Evolutionary conservation across 2,329 filamentous ascomycete genomes (phyloP).

Genomic region (Chaetomiaceae sp.): DNA sequence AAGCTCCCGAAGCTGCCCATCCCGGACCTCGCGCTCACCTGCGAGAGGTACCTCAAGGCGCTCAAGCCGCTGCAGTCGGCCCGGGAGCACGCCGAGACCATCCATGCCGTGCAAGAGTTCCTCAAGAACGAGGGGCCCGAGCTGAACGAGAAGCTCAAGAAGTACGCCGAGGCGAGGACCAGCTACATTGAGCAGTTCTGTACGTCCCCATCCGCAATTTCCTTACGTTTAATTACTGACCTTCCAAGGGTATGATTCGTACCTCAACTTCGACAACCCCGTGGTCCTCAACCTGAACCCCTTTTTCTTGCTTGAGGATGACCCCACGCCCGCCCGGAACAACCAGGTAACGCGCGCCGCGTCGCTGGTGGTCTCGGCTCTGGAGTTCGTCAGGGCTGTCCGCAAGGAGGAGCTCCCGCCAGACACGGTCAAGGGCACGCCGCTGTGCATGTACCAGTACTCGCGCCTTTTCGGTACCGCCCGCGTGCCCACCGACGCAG

Average conservation of each 20-base stretch:
- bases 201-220: constrained; percentile 44
- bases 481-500: constrained; percentile 86
- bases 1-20: constrained; percentile 89
- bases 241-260: constrained; percentile 87
- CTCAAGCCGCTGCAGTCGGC: constrained; percentile 75
- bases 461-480: constrained; percentile 92
- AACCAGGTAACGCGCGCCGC: constrained; percentile 94
- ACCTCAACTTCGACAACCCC: constrained; percentile 95
- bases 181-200: constrained; percentile 99
- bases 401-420: constrained; percentile 88
- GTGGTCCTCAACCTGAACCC: constrained; percentile 97
- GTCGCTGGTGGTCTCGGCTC: constrained; percentile 81
- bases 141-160: constrained; percentile 82
- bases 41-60: constrained; percentile 72
- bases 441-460: constrained; percentile 98
- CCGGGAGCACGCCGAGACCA: constrained; percentile 79
- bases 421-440: constrained; percentile 76
- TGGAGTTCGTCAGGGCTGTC: constrained; percentile 90
- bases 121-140: constrained; percentile 74
- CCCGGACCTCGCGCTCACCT: constrained; percentile 75
- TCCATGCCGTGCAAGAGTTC: constrained; percentile 77
- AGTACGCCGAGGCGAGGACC: constrained; percentile 83
- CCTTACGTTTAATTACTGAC: constrained; percentile 22
- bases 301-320: constrained; percentile 95
- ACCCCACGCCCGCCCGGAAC: constrained; percentile 91